Evolutionary conservation across 2,329 filamentous ascomycete species (phyloP).

Genomic region (Aspergillus tubingensis): DNA sequence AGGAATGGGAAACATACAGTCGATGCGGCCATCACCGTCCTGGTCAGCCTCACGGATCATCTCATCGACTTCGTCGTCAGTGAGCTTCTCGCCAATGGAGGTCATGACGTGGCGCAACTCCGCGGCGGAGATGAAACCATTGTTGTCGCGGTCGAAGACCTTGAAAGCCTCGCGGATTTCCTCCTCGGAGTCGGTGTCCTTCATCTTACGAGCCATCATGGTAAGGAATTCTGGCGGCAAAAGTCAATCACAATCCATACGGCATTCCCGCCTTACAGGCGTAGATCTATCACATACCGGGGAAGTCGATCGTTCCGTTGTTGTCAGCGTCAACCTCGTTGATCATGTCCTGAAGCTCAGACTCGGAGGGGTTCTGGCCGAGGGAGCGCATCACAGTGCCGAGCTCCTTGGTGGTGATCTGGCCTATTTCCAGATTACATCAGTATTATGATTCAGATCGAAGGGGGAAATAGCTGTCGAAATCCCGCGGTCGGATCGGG

Average conservation of each 20-base stretch:
- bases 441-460: not conserved
- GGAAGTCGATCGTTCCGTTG: conserved; percentile 90
- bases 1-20: conserved; percentile 62
- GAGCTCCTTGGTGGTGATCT: conserved; percentile 89
- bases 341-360: conserved; percentile 90
- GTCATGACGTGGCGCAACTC: conserved; percentile 91
- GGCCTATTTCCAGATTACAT: conserved; percentile 56
- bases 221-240: conserved; percentile 72
- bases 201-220: conserved; percentile 95
- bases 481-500: not conserved
- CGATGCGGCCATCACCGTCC: conserved; percentile 84
- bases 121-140: conserved; percentile 86
- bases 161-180: conserved; percentile 90
- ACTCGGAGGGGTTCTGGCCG: conserved; percentile 86
- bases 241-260: conserved; percentile 16
- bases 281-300: conserved; percentile 59
- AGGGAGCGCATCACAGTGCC: conserved; percentile 89
- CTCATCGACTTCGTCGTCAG: conserved; percentile 87
- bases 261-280: not conserved
- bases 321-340: conserved; percentile 92
- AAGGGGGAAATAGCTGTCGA: not conserved
- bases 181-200: conserved; percentile 88
- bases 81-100: conserved; percentile 87
- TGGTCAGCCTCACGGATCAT: conserved; percentile 92
- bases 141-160: conserved; percentile 88